These are phyloP conservation scores for Pleurotus djamor DNA, from an alignment of 768 basidiomycete species.

Conservation along the genomic window DNA sequence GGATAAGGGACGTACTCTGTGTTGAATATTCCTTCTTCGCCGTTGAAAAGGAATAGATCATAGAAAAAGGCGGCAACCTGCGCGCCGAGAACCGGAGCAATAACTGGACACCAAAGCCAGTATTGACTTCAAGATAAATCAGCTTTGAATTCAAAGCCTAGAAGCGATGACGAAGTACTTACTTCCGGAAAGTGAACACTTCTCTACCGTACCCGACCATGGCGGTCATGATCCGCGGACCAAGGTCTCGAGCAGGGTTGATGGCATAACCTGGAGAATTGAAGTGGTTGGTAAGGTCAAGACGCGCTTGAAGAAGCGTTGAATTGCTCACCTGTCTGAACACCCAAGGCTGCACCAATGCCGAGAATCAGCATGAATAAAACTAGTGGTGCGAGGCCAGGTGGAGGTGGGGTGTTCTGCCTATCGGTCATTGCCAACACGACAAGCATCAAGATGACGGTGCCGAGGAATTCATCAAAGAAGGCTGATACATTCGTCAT, in stretches of 20 bases:
- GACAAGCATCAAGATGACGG: constrained; percentile 54
- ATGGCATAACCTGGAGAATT: constrained; percentile 29
- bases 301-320: neutral
- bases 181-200: constrained; percentile 41
- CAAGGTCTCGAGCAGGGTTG: constrained; percentile 43
- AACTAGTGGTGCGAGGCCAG: constrained; percentile 51
- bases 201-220: constrained; percentile 67
- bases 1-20: constrained; percentile 34
- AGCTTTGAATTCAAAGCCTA: constrained; percentile 12
- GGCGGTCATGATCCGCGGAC: constrained; percentile 67
- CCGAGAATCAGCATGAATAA: constrained; percentile 60
- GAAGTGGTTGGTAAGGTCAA: neutral
- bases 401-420: constrained; percentile 44
- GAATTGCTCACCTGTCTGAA: constrained; percentile 48
- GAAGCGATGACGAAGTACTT: constrained; percentile 16
- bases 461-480: constrained; percentile 56
- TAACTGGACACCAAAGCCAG: constrained; percentile 70
- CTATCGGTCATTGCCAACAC: constrained; percentile 56
- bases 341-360: constrained; percentile 56
- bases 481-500: constrained; percentile 38
- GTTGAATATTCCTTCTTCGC: constrained; percentile 52
- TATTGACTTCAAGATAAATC: constrained; percentile 48
- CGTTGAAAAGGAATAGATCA: constrained; percentile 59
- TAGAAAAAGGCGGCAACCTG: constrained; percentile 56
- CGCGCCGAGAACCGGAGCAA: constrained; percentile 60